These are phyloP conservation scores for Ambispora gerdemannii DNA, from an alignment of 192 early-diverging fungal species.

Conservation along the genomic window DNA sequence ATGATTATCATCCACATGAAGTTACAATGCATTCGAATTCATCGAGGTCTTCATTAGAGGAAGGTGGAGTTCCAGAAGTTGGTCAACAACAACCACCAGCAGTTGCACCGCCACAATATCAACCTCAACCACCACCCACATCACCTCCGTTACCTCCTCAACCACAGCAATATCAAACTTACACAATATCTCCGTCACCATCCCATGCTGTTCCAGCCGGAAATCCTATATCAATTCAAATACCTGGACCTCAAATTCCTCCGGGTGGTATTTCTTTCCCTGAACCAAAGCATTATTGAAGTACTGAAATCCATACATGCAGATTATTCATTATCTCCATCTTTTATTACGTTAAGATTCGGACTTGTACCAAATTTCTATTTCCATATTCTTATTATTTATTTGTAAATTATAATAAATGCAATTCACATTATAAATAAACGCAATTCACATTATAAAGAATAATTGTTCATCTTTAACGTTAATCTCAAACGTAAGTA, in stretches of 20 bases:
- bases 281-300: constrained; percentile 14
- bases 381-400: no score
- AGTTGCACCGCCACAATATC: background rate
- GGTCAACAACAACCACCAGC: background rate
- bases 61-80: background rate
- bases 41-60: constrained; percentile 18
- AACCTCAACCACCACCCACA: background rate
- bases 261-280: background rate
- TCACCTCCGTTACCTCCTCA: background rate
- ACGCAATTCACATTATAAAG: no score
- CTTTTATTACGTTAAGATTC: no score
- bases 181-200: background rate
- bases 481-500: no score
- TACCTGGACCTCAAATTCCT: background rate
- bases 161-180: background rate
- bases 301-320: no score
- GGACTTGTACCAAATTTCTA: no score
- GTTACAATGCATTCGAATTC: constrained; percentile 19
- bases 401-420: no score
- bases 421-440: no score
- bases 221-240: background rate
- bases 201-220: background rate
- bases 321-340: no score
- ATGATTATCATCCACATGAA: background rate
- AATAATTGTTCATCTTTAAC: no score